Evolutionary conservation across 139 green algal species (phyloP).

Genomic region (Chlorella sp.): DNA sequence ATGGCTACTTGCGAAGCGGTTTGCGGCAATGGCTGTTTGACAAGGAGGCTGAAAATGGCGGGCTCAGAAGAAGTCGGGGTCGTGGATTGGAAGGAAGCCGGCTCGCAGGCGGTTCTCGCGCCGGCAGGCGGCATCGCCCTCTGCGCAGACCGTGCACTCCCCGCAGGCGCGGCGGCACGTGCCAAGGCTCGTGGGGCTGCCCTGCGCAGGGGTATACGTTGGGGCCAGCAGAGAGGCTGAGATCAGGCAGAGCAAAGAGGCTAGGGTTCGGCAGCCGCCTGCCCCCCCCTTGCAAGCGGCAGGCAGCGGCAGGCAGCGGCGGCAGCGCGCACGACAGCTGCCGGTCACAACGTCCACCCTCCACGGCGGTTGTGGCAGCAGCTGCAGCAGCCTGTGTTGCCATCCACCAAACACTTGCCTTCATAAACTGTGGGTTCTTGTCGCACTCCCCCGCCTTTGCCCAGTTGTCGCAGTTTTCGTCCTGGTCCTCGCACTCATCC

Average conservation of each 20-base stretch:
- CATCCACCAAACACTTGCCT: no score
- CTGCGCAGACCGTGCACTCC: constrained; percentile 17
- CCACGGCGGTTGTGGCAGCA: no score
- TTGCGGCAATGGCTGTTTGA: not conserved
- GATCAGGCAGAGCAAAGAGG: no score
- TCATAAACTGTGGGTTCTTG: constrained; percentile 13
- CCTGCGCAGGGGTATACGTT: not conserved
- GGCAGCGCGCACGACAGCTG: no score
- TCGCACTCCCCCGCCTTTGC: constrained; percentile 41
- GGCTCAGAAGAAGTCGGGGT: constrained; percentile 16
- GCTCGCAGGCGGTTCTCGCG: constrained; percentile 30
- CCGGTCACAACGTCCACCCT: no score
- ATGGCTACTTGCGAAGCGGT: not conserved
- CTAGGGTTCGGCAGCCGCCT: no score
- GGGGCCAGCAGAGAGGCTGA: no score
- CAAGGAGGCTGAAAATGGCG: not conserved
- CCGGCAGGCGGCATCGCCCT: not conserved
- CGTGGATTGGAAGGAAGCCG: constrained; percentile 40
- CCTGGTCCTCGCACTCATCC: constrained; percentile 39
- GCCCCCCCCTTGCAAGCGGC: no score
- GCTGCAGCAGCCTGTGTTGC: no score
- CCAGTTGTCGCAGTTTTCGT: constrained; percentile 32
- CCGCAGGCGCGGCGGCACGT: constrained; percentile 3
- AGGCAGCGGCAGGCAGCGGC: no score
- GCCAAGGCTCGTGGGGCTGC: constrained; percentile 10